phyloP scores from a whole-genome alignment of 768 basidiomycete species.

The Amylocystis lapponica region DNA sequence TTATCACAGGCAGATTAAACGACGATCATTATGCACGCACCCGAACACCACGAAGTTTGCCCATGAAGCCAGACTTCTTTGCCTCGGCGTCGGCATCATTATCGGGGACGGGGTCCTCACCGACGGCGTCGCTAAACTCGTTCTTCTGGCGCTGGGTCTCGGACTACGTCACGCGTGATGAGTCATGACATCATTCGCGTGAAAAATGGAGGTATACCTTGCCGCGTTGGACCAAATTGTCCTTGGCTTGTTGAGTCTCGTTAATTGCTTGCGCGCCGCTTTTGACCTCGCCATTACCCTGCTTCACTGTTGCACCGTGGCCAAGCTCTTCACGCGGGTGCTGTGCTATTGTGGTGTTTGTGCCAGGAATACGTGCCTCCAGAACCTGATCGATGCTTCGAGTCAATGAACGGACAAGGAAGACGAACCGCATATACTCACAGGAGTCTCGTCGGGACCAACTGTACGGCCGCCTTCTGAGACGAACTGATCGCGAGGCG shows the following conservation, averaged over 20 bases:
- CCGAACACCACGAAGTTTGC: constrained; percentile 25
- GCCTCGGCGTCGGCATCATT: constrained; percentile 31
- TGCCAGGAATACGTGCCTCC: constrained; percentile 40
- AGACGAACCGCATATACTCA: constrained; percentile 13
- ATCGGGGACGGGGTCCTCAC: constrained; percentile 24
- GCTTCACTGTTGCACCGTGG: constrained; percentile 27
- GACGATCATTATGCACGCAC: constrained; percentile 16
- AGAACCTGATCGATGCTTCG: constrained; percentile 29
- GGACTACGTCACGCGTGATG: constrained; percentile 3
- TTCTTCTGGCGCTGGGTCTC: constrained; percentile 18
- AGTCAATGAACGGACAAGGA: too few species aligned
- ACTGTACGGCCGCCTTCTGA: constrained; percentile 37
- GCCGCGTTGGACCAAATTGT: constrained; percentile 9
- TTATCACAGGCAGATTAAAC: neutral
- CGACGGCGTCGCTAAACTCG: constrained; percentile 15
- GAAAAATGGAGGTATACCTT: constrained; percentile 10
- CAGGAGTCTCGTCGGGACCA: constrained; percentile 41
- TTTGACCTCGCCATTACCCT: constrained; percentile 29
- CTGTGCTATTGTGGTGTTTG: constrained; percentile 37
- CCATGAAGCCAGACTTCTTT: constrained; percentile 31
- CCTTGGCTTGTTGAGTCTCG: constrained; percentile 13
- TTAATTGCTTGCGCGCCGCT: constrained; percentile 20
- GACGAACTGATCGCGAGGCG: constrained; percentile 62
- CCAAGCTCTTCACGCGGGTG: constrained; percentile 46
- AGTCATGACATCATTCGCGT: neutral